A percentile compares a stretch with the other conserved stretches of the same genome.
These are phyloP conservation scores for Pichia sp. DNA, from an alignment of 1,139 yeast genomes.

Conservation along the genomic window DNA sequence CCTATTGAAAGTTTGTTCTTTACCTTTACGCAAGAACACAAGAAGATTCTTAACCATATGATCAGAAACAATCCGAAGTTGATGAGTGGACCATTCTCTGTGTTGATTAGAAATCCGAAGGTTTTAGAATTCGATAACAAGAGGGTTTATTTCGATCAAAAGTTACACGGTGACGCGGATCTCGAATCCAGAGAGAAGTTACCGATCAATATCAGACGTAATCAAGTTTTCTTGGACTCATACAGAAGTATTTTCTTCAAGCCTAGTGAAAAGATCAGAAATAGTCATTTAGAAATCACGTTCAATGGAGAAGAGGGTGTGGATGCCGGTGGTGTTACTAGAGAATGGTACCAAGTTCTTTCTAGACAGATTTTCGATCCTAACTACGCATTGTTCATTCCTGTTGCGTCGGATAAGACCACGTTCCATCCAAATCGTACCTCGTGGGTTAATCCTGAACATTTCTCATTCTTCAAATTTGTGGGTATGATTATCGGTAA, in stretches of 20 bases:
- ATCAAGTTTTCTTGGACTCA: conserved; percentile 89
- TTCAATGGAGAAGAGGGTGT: conserved; percentile 96
- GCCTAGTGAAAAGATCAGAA: conserved; percentile 69
- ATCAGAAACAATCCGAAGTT: conserved; percentile 87
- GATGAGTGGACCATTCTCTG: conserved; percentile 96
- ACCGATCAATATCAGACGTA: conserved; percentile 74
- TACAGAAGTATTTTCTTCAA: conserved; percentile 84
- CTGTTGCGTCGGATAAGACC: conserved; percentile 89
- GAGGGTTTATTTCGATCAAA: conserved; percentile 78
- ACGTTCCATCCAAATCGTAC: conserved; percentile 96
- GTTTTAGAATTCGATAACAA: conserved; percentile 96
- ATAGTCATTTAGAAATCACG: conserved; percentile 70
- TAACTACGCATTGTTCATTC: conserved; percentile 88
- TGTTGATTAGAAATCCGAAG: conserved; percentile 84
- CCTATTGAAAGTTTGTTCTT: conserved; percentile 81
- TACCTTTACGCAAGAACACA: conserved; percentile 87
- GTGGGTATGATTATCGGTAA: conserved; percentile 94
- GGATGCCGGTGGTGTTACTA: conserved; percentile 97
- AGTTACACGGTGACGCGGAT: conserved; percentile 47
- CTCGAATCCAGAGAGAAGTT: conserved; percentile 46
- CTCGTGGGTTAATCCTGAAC: conserved; percentile 92
- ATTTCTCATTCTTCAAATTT: conserved; percentile 87
- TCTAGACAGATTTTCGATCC: conserved; percentile 97
- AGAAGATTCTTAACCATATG: conserved; percentile 88
- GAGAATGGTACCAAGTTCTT: conserved; percentile 97